Percentiles rank a stretch among this genome's conserved stretches.
Conservation (phyloP, 495 filamentous ascomycete species). For the Geoglossum glabrum region DNA sequence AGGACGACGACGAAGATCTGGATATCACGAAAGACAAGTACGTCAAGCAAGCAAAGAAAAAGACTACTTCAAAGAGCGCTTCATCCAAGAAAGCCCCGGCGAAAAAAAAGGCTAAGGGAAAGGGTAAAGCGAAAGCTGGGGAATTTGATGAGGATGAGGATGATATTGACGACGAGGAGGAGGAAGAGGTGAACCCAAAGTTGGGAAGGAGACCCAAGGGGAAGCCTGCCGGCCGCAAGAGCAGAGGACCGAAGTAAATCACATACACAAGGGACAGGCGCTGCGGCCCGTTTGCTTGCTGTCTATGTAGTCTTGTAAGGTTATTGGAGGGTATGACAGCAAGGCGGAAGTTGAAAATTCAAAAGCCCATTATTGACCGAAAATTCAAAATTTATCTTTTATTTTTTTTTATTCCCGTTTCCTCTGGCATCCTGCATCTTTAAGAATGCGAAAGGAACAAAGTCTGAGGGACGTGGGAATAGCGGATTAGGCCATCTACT, state of each 20-base stretch:
- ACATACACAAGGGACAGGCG: too few species aligned
- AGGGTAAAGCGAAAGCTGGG: conserved; percentile 29
- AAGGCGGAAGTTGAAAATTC: too few species aligned
- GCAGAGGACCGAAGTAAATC: background rate
- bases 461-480: too few species aligned
- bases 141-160: conserved; percentile 26
- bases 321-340: too few species aligned
- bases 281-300: too few species aligned
- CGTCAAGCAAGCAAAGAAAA: conserved; percentile 70
- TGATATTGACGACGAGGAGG: conserved; percentile 16
- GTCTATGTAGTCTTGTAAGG: too few species aligned
- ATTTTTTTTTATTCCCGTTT: too few species aligned
- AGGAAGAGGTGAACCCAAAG: conserved; percentile 32
- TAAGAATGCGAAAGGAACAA: too few species aligned
- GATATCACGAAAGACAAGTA: conserved; percentile 92
- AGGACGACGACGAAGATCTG: conserved; percentile 41
- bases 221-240: background rate
- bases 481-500: too few species aligned
- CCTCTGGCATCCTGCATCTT: too few species aligned
- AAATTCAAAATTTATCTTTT: too few species aligned
- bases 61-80: conserved; percentile 15
- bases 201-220: conserved; percentile 25
- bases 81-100: conserved; percentile 15
- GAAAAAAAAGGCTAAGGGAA: conserved; percentile 28
- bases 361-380: too few species aligned